Conservation (phyloP, 2,329 filamentous ascomycete genomes). For the Aspergillus novoparasiticus region DNA sequence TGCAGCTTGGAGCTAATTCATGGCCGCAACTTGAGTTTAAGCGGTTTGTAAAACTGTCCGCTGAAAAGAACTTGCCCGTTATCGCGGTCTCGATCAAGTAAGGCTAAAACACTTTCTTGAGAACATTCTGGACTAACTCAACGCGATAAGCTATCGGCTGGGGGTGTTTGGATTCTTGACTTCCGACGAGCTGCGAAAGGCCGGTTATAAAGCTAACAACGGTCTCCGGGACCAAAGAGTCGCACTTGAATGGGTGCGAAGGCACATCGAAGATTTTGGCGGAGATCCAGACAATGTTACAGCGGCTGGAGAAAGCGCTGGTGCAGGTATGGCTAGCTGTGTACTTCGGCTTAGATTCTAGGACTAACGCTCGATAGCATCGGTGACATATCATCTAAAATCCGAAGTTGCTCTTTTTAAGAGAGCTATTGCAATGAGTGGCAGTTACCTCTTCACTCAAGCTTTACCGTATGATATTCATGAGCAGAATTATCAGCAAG, state of each 20-base stretch:
- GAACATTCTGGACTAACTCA: constrained; percentile 7
- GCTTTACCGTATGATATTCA: constrained; percentile 42
- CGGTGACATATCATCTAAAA: constrained; percentile 37
- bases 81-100: constrained; percentile 52
- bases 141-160: constrained; percentile 48
- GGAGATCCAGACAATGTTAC: constrained; percentile 45
- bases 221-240: constrained; percentile 53
- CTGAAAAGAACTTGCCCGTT: constrained; percentile 48
- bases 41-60: constrained; percentile 49
- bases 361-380: constrained; percentile 22
- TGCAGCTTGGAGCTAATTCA: constrained; percentile 52
- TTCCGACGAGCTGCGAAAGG: constrained; percentile 50
- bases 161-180: constrained; percentile 51
- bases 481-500: constrained; percentile 46
- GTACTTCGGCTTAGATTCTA: neutral
- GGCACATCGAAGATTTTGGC: constrained; percentile 45
- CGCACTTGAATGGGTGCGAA: constrained; percentile 43
- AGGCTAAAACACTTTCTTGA: constrained; percentile 8
- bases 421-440: constrained; percentile 46
- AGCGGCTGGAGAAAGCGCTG: constrained; percentile 53
- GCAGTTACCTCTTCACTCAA: constrained; percentile 47
- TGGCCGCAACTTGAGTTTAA: constrained; percentile 56
- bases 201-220: constrained; percentile 50
- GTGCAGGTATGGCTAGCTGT: constrained; percentile 35
- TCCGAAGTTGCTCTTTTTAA: constrained; percentile 44